Percentiles rank a stretch among this genome's conserved stretches.
These are phyloP conservation scores for Blastobotrys raffinosifermentans DNA, from an alignment of 1,139 yeast species.

Conservation along the genomic window DNA sequence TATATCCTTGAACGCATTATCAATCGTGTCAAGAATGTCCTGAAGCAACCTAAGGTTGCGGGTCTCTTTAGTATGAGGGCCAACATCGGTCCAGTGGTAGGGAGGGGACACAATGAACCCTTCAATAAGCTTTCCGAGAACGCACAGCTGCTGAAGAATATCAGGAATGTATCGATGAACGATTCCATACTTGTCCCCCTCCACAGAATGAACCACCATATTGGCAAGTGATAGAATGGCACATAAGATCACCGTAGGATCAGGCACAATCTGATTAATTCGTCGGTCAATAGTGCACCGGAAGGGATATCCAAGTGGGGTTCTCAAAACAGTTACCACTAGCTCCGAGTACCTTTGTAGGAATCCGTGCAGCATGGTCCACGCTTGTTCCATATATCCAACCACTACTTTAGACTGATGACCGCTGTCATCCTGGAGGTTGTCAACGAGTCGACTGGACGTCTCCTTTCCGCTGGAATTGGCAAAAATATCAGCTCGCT, in stretches of 20 bases:
- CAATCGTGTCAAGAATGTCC: not conserved
- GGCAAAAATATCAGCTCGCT: slow-evolving; percentile 17
- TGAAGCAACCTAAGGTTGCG: not conserved
- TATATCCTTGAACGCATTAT: not conserved
- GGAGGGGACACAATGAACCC: slow-evolving; percentile 28
- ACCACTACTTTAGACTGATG: slow-evolving; percentile 18
- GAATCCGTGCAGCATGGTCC: slow-evolving; percentile 4
- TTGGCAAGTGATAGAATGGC: slow-evolving; percentile 28
- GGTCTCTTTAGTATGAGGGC: slow-evolving; percentile 1
- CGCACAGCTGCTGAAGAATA: slow-evolving; percentile 27
- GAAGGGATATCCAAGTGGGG: slow-evolving; percentile 25
- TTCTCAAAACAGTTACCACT: slow-evolving; percentile 13
- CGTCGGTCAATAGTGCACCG: slow-evolving; percentile 31
- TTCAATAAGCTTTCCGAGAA: slow-evolving; percentile 24
- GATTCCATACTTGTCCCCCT: slow-evolving; percentile 36
- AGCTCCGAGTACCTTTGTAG: slow-evolving; percentile 12
- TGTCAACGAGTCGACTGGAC: slow-evolving; percentile 16
- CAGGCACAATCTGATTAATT: slow-evolving; percentile 22
- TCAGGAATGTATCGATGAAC: slow-evolving; percentile 37
- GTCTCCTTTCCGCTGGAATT: slow-evolving; percentile 5
- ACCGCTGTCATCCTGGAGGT: slow-evolving; percentile 26
- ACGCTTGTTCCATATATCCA: slow-evolving; percentile 9
- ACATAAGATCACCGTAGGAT: slow-evolving; percentile 23
- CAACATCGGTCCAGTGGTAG: slow-evolving; percentile 33
- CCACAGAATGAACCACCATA: slow-evolving; percentile 27